Evolutionary conservation across 2,329 filamentous ascomycete genomes (phyloP).

Genomic region (Alternaria ventricosa): DNA sequence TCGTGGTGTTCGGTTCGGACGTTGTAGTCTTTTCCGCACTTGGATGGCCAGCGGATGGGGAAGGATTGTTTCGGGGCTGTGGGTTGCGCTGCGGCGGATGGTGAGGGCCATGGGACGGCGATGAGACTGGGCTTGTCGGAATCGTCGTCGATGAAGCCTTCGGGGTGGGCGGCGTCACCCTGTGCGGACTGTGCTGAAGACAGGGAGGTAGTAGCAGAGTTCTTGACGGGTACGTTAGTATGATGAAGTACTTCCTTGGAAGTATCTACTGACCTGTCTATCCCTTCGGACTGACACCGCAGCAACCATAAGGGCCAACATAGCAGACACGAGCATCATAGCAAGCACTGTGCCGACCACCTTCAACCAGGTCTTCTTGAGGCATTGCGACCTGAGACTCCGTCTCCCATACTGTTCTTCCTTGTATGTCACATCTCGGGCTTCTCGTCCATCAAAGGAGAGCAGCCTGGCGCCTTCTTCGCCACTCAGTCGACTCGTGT

Average conservation of each 20-base stretch:
- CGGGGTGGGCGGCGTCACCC: slow-evolving; percentile 11
- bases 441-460: slow-evolving; percentile 23
- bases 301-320: slow-evolving; percentile 30
- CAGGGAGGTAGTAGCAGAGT: neutral
- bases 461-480: slow-evolving; percentile 42
- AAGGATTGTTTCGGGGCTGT: slow-evolving; percentile 25
- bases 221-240: slow-evolving; percentile 13
- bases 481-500: slow-evolving; percentile 32
- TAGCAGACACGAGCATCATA: slow-evolving; percentile 30
- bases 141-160: slow-evolving; percentile 24
- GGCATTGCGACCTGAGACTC: slow-evolving; percentile 27
- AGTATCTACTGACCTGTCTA: slow-evolving; percentile 22
- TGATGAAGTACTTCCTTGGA: neutral
- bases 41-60: slow-evolving; percentile 46
- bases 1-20: slow-evolving; percentile 38
- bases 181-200: slow-evolving; percentile 22
- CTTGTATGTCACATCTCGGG: slow-evolving; percentile 27
- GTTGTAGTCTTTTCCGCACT: slow-evolving; percentile 44
- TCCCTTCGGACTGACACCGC: slow-evolving; percentile 22
- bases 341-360: slow-evolving; percentile 26
- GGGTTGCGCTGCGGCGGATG: slow-evolving; percentile 15
- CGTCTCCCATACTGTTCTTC: slow-evolving; percentile 29
- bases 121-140: slow-evolving; percentile 16
- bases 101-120: slow-evolving; percentile 23
- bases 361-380: slow-evolving; percentile 30